Conservation (phyloP, 805 yeast species). For the Blastobotrys mokoenaii region DNA sequence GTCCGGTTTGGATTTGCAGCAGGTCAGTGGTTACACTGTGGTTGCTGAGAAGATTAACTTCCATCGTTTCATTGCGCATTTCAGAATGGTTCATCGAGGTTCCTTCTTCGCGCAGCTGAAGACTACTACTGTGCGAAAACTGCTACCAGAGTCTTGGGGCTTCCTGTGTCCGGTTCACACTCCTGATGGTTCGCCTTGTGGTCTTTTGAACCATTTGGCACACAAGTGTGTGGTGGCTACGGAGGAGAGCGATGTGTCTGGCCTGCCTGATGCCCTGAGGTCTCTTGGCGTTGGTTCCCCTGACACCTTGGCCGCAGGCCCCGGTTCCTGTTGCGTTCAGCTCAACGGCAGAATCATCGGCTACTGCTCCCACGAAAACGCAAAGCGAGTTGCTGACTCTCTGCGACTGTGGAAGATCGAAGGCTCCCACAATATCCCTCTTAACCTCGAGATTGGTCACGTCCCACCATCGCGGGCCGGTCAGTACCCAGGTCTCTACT, state of each 20-base stretch:
- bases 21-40: conserved; percentile 95
- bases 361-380: conserved; percentile 88
- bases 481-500: conserved; percentile 91
- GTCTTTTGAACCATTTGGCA: conserved; percentile 90
- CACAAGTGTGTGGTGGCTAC: conserved; percentile 91
- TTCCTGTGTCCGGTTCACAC: conserved; percentile 98
- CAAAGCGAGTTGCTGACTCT: conserved; percentile 78
- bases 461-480: conserved; percentile 96
- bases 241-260: conserved; percentile 59
- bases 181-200: conserved; percentile 99
- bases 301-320: conserved; percentile 78
- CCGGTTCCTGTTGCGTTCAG: conserved; percentile 80
- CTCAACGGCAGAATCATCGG: conserved; percentile 89
- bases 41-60: conserved; percentile 98
- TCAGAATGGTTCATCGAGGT: conserved; percentile 99
- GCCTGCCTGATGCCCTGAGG: conserved; percentile 56
- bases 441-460: conserved; percentile 84
- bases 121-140: conserved; percentile 93
- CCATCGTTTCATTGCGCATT: conserved; percentile 95
- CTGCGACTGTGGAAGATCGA: conserved; percentile 89
- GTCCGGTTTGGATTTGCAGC: conserved; percentile 95
- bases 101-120: conserved; percentile 97
- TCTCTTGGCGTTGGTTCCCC: conserved; percentile 71
- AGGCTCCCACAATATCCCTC: conserved; percentile 52
- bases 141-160: conserved; percentile 98